These are phyloP conservation scores for Monosporascus ibericus DNA, from an alignment of 2,329 filamentous ascomycete genomes.

Conservation along the genomic window DNA sequence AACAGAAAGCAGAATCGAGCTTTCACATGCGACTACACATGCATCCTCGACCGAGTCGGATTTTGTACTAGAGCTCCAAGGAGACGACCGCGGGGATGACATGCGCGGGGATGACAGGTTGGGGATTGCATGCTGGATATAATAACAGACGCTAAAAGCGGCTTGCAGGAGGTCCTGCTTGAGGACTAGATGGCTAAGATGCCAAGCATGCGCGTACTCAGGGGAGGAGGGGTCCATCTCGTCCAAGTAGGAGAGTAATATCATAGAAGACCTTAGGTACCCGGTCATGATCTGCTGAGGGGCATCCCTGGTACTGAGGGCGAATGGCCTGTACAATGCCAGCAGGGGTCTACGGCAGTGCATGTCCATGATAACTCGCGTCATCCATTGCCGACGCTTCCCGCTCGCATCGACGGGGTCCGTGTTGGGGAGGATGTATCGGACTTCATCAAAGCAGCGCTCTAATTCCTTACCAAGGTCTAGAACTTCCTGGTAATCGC, in stretches of 20 bases:
- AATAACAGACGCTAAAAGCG: conserved; percentile 50
- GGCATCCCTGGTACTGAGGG: conserved; percentile 42
- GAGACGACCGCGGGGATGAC: conserved; percentile 8
- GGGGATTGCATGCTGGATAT: conserved; percentile 33
- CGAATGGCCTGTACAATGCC: conserved; percentile 49
- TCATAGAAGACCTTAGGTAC: conserved; percentile 49
- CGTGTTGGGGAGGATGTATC: conserved; percentile 44
- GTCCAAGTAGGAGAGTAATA: conserved; percentile 49
- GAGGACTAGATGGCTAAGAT: conserved; percentile 47
- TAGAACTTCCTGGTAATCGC: conserved; percentile 47
- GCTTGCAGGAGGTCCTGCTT: conserved; percentile 51
- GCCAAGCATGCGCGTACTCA: conserved; percentile 41
- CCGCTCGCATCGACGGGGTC: conserved; percentile 35
- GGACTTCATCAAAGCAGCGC: conserved; percentile 47
- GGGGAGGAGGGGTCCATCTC: conserved; percentile 43
- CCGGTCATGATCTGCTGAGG: conserved; percentile 45
- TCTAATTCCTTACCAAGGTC: conserved; percentile 49
- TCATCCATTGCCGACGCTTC: conserved; percentile 46
- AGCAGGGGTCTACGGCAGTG: conserved; percentile 47
- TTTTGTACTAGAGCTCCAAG: conserved; percentile 9
- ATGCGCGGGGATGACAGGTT: conserved; percentile 5
- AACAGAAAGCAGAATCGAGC: conserved; percentile 20
- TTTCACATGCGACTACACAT: conserved; percentile 20
- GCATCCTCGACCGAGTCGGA: conserved; percentile 17
- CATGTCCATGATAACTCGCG: conserved; percentile 46